These are phyloP conservation scores for Myrica gale DNA, from an alignment of 306 rosid species.

Conservation along the genomic window DNA sequence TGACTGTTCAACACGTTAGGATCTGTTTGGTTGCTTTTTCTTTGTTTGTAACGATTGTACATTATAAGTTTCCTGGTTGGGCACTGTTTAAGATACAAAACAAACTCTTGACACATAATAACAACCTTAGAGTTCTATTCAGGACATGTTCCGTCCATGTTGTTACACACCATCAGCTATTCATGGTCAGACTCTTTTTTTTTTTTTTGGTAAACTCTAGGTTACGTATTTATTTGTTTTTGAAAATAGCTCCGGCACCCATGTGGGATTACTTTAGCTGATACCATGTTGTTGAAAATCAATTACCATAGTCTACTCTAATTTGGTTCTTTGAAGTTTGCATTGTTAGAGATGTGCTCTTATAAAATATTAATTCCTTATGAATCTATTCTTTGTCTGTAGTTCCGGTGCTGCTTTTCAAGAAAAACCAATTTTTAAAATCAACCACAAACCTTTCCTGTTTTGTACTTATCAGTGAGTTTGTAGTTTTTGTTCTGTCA, in stretches of 20 bases:
- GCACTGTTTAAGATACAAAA: not conserved
- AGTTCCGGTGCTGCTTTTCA: not conserved
- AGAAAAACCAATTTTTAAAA: not conserved
- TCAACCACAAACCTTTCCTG: not conserved
- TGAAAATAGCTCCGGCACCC: not conserved
- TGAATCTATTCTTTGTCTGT: not conserved
- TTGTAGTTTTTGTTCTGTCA: not conserved
- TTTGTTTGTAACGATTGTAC: not conserved
- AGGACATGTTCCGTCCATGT: not conserved
- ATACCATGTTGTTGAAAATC: not conserved
- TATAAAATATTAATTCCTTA: not conserved
- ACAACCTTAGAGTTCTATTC: slow-evolving; percentile 1
- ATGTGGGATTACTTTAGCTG: not conserved
- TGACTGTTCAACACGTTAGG: not conserved
- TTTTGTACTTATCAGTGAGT: not conserved
- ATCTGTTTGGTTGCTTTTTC: not conserved
- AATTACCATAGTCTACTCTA: not conserved
- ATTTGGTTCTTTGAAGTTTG: slow-evolving; percentile 4
- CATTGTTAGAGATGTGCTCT: not conserved
- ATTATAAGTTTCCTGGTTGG: not conserved
- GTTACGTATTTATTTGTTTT: too few species aligned
- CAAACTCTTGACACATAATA: not conserved
- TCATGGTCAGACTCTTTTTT: not conserved
- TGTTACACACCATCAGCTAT: not conserved
- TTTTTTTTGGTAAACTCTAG: too few species aligned